Base-by-base conservation (phyloP, 768 basidiomycete genomes). In the Podaxis carcinomalis region DNA sequence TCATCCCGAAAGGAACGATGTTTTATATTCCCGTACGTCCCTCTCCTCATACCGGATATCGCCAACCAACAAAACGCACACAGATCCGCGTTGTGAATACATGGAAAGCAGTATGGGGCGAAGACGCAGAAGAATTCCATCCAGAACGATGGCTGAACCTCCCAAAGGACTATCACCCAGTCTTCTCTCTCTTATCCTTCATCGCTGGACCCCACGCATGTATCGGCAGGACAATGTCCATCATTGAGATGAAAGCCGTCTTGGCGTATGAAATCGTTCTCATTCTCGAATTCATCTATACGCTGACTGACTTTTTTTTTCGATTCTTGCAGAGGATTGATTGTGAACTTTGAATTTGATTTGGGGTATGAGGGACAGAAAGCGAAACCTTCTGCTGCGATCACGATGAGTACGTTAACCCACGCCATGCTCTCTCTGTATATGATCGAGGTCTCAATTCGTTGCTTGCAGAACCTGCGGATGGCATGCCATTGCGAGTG, bases 81-180 rank as follows among this genome's bases (percentile, higher is more conserved):
- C 25, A 83, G 81, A 81, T 84, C 55, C 77, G 79, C 37, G 78
- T 77, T 4, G 70, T 82, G 46, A 84, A 84, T 62, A 81, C 80
- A 1, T 80, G 77, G 74, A 78, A 77, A 56, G 74, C 71, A 7
- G 61, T 80, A 10, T 84, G 81, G 83, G 82, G 82, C 14, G 74
- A 75, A 49, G 79, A 84, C 60, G 81, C 81, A 1, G 79, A 80
- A 63, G 77, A 78, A 78, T 82, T 82, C 67, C 74, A 69, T 32
- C 83, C 82, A 1, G 69, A 69, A 11, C 77, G 83, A 40, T 83
- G 82, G 81, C 72, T 78, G 5, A 67, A 74, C 59, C 73, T 77
- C 0, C 77, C 77, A 1, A 61, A 70, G 25, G 66, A 65, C 1
- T 77, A 74, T 66, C 73, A 75, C 62, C 57, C 76, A 0, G 66